Conservation (phyloP, 768 basidiomycete species). For the Tricholoma saponaceum region DNA sequence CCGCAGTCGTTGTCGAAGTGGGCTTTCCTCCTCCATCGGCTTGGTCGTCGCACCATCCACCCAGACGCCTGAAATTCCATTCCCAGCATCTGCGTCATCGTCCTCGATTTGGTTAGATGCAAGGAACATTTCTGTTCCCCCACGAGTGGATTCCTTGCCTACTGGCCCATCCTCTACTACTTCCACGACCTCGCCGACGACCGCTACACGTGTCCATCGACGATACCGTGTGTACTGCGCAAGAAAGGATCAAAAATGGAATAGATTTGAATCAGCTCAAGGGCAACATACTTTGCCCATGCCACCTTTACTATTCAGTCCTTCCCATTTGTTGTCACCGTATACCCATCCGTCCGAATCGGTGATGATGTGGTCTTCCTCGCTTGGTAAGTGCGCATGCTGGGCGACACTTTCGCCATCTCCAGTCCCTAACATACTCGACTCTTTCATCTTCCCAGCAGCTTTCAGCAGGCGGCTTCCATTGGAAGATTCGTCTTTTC, state of each 20-base stretch:
- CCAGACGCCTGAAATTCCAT: constrained; percentile 4
- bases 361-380: constrained; percentile 52
- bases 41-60: constrained; percentile 12
- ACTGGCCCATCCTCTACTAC: constrained; percentile 36
- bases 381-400: constrained; percentile 29
- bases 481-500: constrained; percentile 11
- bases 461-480: constrained; percentile 48
- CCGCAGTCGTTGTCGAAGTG: constrained; percentile 23
- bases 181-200: constrained; percentile 71
- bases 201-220: constrained; percentile 82
- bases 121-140: background rate
- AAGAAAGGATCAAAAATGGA: background rate
- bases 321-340: constrained; percentile 95
- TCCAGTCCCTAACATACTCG: constrained; percentile 16
- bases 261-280: background rate
- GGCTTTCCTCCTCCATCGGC: constrained; percentile 17
- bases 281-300: constrained; percentile 66
- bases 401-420: constrained; percentile 24
- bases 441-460: constrained; percentile 46
- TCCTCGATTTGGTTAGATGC: background rate
- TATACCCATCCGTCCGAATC: constrained; percentile 93
- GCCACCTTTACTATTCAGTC: constrained; percentile 66
- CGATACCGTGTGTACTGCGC: constrained; percentile 80
- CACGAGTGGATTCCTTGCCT: constrained; percentile 19
- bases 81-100: background rate